Base-by-base conservation (phyloP, 2,329 filamentous ascomycete species). In the Clarireedia monteithiana region DNA sequence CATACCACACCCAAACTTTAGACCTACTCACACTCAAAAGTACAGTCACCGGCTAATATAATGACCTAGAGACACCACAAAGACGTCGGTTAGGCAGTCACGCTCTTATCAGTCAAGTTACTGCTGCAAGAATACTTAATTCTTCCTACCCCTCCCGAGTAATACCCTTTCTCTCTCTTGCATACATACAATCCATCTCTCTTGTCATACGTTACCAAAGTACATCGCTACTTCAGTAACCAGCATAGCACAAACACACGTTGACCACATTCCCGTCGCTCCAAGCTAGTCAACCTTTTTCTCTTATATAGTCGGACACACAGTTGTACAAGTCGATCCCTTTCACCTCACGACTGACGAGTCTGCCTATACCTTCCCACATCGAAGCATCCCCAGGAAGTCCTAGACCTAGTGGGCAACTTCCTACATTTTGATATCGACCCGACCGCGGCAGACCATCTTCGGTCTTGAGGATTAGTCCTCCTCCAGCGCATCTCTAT, bases 91-190 rank as follows among this genome's bases (percentile, higher is more conserved):
- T 50, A 55, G 53, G 47, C 47, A 50, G 53, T 55, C 53, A 55
- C 47, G 26, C 53, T 55, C 47, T 38, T 26, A 24, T n/a, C 42
- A 50, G 34, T 39, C 46, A 44, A 45, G 20, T 55, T 38, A 27
- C 34, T 55, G 46, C 49, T 30, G 6, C 10, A 40, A 55, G 53
- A 38, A 55, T 55, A 55, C 36, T 55, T 55, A 55, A 50, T 50
- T 55, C 53, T 40, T 44, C 53, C 44, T 38, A 55, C 46, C 53
- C 38, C 40, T 34, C 38, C 24, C 36, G 15, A 20, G 17, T 38
- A 7, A 6, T 20, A 17, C 17, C 26, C 7, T 50, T 50, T 44
- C 45, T 50, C 23, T 26, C 24, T 10, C 24, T 15, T 46, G 12
- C 23, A 26, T 46, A 24, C 44, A 24, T 55, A n/a, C 34, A 50